These are phyloP conservation scores for Sugiyamaella americana DNA, from an alignment of 805 yeast species.

Conservation along the genomic window DNA sequence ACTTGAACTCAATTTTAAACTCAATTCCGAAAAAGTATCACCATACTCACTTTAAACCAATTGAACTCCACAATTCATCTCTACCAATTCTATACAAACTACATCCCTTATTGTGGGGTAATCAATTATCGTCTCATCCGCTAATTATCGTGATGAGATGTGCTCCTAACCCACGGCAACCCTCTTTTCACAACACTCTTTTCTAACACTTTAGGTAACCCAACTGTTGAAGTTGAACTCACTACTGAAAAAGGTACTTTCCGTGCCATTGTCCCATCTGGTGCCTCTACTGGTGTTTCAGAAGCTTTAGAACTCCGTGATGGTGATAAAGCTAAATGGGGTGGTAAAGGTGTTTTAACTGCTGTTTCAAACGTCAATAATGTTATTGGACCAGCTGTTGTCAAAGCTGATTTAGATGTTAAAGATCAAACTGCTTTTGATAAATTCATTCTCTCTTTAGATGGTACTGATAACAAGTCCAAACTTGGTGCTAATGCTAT, in stretches of 20 bases:
- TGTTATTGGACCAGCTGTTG: constrained; percentile 87
- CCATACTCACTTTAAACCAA: no score
- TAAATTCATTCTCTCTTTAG: constrained; percentile 76
- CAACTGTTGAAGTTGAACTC: constrained; percentile 98
- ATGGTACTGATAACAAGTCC: constrained; percentile 96
- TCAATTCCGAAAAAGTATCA: no score
- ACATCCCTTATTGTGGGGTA: no score
- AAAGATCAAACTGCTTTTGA: constrained; percentile 83
- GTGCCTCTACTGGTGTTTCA: constrained; percentile 98
- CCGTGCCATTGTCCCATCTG: constrained; percentile 98
- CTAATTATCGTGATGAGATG: no score
- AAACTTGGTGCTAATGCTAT: constrained; percentile 98
- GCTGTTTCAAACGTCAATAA: constrained; percentile 96
- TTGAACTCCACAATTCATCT: no score
- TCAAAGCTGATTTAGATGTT: constrained; percentile 76
- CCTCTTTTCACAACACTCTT: no score
- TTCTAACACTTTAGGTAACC: constrained; percentile 66
- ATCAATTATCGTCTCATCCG: no score
- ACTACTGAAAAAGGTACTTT: constrained; percentile 87
- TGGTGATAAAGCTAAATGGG: constrained; percentile 95
- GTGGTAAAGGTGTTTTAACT: constrained; percentile 96
- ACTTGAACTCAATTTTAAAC: no score
- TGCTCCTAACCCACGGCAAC: no score
- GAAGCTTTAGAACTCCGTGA: constrained; percentile 99
- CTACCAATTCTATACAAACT: no score